Evolutionary conservation across 2,329 filamentous ascomycete species (phyloP), one percentile per base, ranked within the genome.

Genomic region (Scopulariopsis brevicaulis): DNA sequence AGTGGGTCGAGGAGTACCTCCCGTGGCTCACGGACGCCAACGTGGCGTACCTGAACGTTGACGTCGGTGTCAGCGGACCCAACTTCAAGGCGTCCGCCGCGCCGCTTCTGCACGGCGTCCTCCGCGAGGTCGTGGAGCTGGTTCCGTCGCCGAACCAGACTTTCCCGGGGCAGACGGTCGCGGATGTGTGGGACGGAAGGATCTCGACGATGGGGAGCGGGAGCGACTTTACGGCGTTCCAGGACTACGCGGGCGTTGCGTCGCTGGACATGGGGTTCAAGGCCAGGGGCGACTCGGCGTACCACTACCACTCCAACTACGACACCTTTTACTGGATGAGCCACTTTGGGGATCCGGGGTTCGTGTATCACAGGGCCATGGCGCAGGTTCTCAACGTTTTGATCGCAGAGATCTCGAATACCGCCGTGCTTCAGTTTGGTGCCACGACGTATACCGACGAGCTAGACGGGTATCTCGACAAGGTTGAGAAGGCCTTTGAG

Each of bases 281-380:
- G 18, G 67, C 64, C 8, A 46, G 32, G 20, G 67, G 71, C 1
- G 76, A 78, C 51, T 73, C 85, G 0, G 77, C 89, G 3, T 90
- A 90, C 67, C 87, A 90, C 65, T 96, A 96, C 70, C 91, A 96
- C 73, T 86, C 85, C 69, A 96, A 96, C 74, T 96, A 95, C 70
- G 91, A 96, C 69, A 90, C 85, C 65, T 94, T 91, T 70, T 77
- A 87, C 70, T 96, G 92, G 91, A 95, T 96, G 89, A 79, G 85
- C 58, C 81, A 79, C 25, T 94, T 82, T 62, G 90, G 89, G 50
- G 92, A 96, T 65, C 77, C 77, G 1, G 80, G 77, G 24, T 85
- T 83, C 59, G 73, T 79, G 53, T 89, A 90, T 65, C 87, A 90
- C 69, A 69, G 77, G 60, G 76, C 85, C 54, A 81, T 85, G 74